Evolutionary conservation across 2,329 filamentous ascomycete species (phyloP).

Genomic region (Venturia effusa): DNA sequence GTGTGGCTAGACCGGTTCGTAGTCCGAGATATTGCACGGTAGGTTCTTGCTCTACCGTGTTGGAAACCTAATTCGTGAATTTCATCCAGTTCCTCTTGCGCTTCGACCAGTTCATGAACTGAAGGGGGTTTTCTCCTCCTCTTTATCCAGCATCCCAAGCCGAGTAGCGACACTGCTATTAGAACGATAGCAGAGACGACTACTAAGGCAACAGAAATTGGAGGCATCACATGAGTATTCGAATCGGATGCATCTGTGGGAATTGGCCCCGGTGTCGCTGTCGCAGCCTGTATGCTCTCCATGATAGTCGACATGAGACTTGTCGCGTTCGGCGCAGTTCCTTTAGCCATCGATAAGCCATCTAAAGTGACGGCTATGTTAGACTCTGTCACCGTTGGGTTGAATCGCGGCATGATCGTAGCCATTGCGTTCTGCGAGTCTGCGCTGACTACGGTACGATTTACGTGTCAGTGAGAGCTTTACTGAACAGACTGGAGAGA

Average conservation of each 20-base stretch:
- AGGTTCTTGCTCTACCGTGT: not conserved
- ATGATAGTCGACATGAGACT: not conserved
- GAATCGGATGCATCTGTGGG: not conserved
- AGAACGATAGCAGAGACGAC: not conserved
- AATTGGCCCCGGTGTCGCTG: not conserved
- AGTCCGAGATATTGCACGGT: not conserved
- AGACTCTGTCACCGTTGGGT: not conserved
- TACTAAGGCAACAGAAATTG: not conserved
- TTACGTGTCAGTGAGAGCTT: not conserved
- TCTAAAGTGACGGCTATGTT: not conserved
- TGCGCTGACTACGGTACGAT: not conserved
- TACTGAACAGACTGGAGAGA: not conserved
- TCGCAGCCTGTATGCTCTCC: not conserved
- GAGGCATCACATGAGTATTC: not conserved
- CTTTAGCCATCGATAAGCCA: not conserved
- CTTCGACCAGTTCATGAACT: not conserved
- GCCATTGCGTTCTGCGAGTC: not conserved
- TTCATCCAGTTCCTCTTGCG: not conserved
- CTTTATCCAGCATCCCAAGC: not conserved
- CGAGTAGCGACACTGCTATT: not conserved
- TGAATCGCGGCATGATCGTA: not conserved
- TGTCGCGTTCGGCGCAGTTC: not conserved
- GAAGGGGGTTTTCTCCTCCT: not conserved
- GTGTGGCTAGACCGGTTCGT: not conserved
- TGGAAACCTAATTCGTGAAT: not conserved